phyloP scores from a whole-genome alignment of 2,329 filamentous ascomycete genomes.

The Phialophora chinensis region DNA sequence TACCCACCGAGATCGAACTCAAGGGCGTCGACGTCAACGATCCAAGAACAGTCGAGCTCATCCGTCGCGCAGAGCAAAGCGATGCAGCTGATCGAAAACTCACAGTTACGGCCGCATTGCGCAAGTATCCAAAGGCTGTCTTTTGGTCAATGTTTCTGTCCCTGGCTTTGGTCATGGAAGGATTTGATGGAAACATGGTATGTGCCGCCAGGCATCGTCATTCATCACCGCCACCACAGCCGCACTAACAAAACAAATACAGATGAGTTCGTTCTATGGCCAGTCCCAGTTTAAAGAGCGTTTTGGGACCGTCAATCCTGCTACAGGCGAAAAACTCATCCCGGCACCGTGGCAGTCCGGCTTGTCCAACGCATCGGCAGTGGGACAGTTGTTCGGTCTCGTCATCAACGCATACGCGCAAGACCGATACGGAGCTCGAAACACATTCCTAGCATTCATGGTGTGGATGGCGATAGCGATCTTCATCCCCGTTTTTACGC shows the following conservation, averaged over 20 bases:
- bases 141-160: conserved; percentile 39
- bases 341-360: conserved; percentile 51
- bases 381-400: conserved; percentile 41
- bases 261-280: conserved; percentile 29
- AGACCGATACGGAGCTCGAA: conserved; percentile 43
- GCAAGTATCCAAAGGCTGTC: conserved; percentile 39
- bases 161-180: conserved; percentile 40
- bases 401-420: conserved; percentile 41
- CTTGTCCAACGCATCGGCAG: conserved; percentile 44
- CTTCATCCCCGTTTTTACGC: conserved; percentile 58
- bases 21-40: too few species aligned
- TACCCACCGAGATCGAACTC: too few species aligned
- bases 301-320: conserved; percentile 22
- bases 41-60: too few species aligned
- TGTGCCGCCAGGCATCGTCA: too few species aligned
- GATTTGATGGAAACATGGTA: conserved; percentile 40
- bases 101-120: conserved; percentile 34
- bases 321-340: conserved; percentile 22
- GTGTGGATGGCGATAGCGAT: conserved; percentile 46
- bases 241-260: neutral
- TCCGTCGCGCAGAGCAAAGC: conserved; percentile 24
- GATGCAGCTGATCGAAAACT: conserved; percentile 35
- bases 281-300: conserved; percentile 24
- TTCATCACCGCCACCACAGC: neutral
- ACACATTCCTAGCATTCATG: conserved; percentile 41